Evolutionary conservation across 2,329 filamentous ascomycete species (phyloP).

Genomic region (Aspergillus felis): DNA sequence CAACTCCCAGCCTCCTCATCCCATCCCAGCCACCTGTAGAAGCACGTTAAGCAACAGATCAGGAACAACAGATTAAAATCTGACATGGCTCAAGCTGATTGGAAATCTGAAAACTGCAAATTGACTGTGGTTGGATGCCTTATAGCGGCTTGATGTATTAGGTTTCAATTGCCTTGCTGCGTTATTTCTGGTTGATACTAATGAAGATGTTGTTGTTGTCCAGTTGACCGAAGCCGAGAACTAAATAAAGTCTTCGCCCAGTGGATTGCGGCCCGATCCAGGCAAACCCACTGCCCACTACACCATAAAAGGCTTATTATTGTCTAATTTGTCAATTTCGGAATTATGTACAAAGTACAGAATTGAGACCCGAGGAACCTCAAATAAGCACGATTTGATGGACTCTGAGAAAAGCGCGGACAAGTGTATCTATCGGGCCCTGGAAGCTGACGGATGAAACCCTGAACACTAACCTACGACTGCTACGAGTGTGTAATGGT

Average conservation of each 20-base stretch:
- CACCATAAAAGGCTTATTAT: not conserved
- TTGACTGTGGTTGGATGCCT: not conserved
- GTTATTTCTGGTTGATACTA: not conserved
- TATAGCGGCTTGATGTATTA: not conserved
- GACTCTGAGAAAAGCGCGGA: not conserved
- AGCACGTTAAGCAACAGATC: not conserved
- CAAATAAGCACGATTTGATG: not conserved
- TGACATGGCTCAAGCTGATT: constrained; percentile 12
- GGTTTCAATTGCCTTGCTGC: not conserved
- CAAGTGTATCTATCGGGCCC: not conserved
- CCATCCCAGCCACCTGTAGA: constrained; percentile 16
- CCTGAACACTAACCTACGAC: not conserved
- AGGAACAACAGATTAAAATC: constrained; percentile 2
- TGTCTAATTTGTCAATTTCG: not conserved
- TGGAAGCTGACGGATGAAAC: not conserved
- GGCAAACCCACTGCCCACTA: not conserved
- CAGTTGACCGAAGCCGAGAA: not conserved
- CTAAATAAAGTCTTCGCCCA: not conserved
- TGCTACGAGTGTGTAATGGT: not conserved
- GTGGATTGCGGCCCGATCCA: not conserved
- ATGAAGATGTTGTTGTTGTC: not conserved
- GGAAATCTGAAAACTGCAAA: not conserved
- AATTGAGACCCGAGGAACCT: not conserved
- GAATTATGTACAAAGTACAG: not conserved
- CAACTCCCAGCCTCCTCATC: constrained; percentile 13